phyloP scores from a whole-genome alignment of 306 rosid species.

The Vicia villosa region DNA sequence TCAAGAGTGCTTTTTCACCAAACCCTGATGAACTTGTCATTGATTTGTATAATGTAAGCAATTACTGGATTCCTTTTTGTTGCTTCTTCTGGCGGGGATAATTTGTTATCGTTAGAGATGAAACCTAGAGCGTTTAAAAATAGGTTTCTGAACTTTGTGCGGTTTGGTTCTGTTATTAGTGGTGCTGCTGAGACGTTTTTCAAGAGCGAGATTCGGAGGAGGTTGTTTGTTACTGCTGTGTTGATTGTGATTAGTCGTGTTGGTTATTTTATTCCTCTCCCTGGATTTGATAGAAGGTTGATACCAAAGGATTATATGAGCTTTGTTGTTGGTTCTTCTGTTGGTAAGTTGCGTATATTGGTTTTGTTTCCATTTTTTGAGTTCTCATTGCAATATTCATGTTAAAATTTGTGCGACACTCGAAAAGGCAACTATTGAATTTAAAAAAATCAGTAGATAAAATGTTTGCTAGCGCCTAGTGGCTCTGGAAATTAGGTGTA shows the following conservation, averaged over 20 bases:
- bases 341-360: conserved; percentile 55
- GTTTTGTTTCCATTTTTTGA: background rate
- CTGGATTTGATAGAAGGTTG: conserved; percentile 95
- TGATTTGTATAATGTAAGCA: conserved; percentile 84
- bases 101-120: background rate
- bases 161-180: conserved; percentile 73
- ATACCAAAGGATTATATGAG: conserved; percentile 89
- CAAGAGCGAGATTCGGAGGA: conserved; percentile 89
- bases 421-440: background rate
- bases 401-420: no score
- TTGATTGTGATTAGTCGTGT: conserved; percentile 84
- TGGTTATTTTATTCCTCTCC: conserved; percentile 94
- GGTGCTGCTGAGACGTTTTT: conserved; percentile 88
- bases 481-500: conserved; percentile 13
- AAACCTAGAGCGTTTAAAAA: conserved; percentile 56
- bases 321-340: conserved; percentile 90
- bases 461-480: background rate
- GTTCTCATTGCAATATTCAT: conserved; percentile 11
- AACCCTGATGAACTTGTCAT: conserved; percentile 86
- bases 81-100: conserved; percentile 25
- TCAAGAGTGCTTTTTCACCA: conserved; percentile 92
- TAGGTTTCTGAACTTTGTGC: conserved; percentile 74
- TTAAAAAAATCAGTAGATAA: background rate
- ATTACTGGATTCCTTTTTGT: conserved; percentile 26
- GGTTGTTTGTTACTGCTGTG: conserved; percentile 83